Percentiles rank a stretch among this genome's conserved stretches.
Conservation (phyloP, 495 filamentous ascomycete genomes). For the Penicillium taxi region DNA sequence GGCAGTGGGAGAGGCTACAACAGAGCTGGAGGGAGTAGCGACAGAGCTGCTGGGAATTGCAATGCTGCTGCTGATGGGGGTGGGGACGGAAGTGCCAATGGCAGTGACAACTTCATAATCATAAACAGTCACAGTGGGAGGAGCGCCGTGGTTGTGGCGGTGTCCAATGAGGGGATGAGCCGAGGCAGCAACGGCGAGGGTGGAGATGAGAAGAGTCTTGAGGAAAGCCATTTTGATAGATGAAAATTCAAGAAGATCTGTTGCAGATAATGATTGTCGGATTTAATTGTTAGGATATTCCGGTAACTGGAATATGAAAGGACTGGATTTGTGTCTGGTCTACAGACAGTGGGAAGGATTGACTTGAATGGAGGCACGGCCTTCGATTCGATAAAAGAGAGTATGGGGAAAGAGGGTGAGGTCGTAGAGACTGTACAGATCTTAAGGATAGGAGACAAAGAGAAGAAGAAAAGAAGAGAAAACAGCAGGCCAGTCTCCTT, state of each 20-base stretch:
- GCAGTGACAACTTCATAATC: background rate
- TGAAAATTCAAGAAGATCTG: too few species aligned
- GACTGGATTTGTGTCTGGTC: slow-evolving; percentile 2
- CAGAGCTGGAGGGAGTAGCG: slow-evolving; percentile 8
- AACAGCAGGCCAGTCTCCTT: too few species aligned
- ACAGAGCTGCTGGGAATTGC: slow-evolving; percentile 4
- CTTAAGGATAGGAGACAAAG: too few species aligned
- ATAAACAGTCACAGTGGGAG: background rate
- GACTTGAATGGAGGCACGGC: slow-evolving; percentile 2
- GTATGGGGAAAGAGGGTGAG: slow-evolving; percentile 1
- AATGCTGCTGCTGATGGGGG: slow-evolving; percentile 5
- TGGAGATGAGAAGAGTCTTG: slow-evolving; percentile 9
- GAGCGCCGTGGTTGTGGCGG: background rate
- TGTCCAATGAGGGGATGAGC: slow-evolving; percentile 5
- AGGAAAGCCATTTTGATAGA: slow-evolving; percentile 22
- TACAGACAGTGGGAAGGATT: slow-evolving; percentile 1
- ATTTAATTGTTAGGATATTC: background rate
- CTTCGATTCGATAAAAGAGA: slow-evolving; percentile 3
- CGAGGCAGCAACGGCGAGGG: slow-evolving; percentile 12
- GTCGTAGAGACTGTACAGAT: too few species aligned
- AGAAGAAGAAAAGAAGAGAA: too few species aligned
- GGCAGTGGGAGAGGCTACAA: slow-evolving; percentile 3
- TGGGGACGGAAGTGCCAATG: slow-evolving; percentile 3
- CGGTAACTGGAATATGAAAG: background rate
- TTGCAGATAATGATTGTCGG: background rate